phyloP scores from a whole-genome alignment of 352 stramenopile genomes.

The Pythium utonaiense region DNA sequence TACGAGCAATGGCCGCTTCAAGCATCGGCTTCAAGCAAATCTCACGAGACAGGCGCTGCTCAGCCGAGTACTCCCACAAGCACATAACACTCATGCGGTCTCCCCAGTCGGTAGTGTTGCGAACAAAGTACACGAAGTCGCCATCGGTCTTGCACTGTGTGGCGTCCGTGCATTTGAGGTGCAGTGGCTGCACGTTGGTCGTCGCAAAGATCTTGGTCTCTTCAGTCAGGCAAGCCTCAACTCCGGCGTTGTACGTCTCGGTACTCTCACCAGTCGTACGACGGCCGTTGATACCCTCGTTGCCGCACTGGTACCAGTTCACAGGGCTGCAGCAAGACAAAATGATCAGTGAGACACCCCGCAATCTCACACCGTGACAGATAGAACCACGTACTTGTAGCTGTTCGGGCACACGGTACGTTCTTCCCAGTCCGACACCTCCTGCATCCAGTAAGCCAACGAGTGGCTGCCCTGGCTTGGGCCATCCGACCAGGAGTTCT shows the following conservation, averaged over 20 bases:
- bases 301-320: slow-evolving; percentile 82
- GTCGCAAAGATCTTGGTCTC: slow-evolving; percentile 66
- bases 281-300: slow-evolving; percentile 40
- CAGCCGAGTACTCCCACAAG: slow-evolving; percentile 68
- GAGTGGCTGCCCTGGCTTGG: slow-evolving; percentile 67
- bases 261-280: slow-evolving; percentile 27
- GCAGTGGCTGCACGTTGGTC: slow-evolving; percentile 70
- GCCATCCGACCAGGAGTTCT: slow-evolving; percentile 72
- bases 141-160: slow-evolving; percentile 48
- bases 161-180: slow-evolving; percentile 58
- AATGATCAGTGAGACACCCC: neutral
- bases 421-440: slow-evolving; percentile 80
- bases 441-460: slow-evolving; percentile 78
- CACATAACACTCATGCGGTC: slow-evolving; percentile 83
- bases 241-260: slow-evolving; percentile 42
- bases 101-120: slow-evolving; percentile 78
- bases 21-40: slow-evolving; percentile 77
- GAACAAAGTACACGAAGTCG: slow-evolving; percentile 74
- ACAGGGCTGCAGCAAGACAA: slow-evolving; percentile 39
- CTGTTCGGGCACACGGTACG: slow-evolving; percentile 76
- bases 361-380: no score
- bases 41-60: slow-evolving; percentile 40
- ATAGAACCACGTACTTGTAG: slow-evolving; percentile 47
- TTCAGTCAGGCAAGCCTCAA: slow-evolving; percentile 55
- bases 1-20: slow-evolving; percentile 58